These are phyloP conservation scores for Spirogloea muscicola DNA, from an alignment of 139 green algal genomes.

Conservation along the genomic window DNA sequence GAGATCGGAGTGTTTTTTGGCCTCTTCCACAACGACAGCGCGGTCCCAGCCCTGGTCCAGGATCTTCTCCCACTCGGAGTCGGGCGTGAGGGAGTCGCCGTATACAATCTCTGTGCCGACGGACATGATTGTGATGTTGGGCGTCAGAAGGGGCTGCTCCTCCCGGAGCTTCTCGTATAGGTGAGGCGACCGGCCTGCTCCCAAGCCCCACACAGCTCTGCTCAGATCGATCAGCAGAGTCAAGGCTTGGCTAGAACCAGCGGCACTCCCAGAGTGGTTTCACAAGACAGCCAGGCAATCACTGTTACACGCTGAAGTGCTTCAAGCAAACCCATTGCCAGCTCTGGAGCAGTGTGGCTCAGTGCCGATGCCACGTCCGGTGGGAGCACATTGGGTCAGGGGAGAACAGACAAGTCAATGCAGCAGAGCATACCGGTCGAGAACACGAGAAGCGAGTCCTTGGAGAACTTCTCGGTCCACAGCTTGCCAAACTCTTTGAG, in stretches of 20 bases:
- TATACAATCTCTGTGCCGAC: slow-evolving; percentile 80
- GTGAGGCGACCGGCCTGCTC: slow-evolving; percentile 71
- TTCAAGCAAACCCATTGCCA: too few species aligned
- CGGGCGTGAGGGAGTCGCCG: slow-evolving; percentile 32
- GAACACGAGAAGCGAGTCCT: slow-evolving; percentile 80
- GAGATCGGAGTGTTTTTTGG: slow-evolving; percentile 26
- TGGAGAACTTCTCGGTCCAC: slow-evolving; percentile 66
- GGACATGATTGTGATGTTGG: slow-evolving; percentile 41
- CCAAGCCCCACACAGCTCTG: too few species aligned
- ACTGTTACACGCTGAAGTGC: too few species aligned
- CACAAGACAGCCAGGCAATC: too few species aligned
- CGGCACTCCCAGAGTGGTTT: too few species aligned
- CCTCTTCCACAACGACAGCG: slow-evolving; percentile 34
- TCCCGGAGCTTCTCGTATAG: slow-evolving; percentile 70
- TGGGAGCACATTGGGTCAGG: too few species aligned
- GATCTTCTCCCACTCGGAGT: slow-evolving; percentile 60
- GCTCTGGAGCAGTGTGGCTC: too few species aligned
- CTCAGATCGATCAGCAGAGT: too few species aligned
- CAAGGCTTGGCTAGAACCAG: too few species aligned
- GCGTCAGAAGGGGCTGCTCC: slow-evolving; percentile 70
- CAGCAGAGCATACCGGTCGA: slow-evolving; percentile 85
- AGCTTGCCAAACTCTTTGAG: slow-evolving; percentile 65
- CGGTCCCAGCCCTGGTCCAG: slow-evolving; percentile 61
- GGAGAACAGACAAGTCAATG: too few species aligned
- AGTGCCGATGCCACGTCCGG: too few species aligned